A percentile compares a stretch with the other conserved stretches of the same genome.
phyloP scores from a whole-genome alignment of 768 basidiomycete species.

The Tylopilus rubrobrunneus region DNA sequence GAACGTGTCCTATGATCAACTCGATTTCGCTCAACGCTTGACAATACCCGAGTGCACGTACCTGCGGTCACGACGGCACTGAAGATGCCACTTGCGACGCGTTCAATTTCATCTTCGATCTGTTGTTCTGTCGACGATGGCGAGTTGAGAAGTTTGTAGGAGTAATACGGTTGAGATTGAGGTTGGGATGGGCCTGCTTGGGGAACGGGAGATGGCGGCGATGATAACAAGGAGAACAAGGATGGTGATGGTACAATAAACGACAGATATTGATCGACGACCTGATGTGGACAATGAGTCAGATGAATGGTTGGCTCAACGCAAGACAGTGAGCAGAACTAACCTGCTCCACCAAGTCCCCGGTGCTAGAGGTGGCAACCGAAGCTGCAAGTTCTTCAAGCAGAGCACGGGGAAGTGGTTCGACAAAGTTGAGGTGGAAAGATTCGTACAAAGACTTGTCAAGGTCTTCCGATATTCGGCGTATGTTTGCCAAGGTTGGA shows the following conservation, averaged over 20 bases:
- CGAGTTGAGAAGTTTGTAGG: conserved; percentile 88
- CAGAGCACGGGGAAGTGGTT: conserved; percentile 80
- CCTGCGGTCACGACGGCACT: conserved; percentile 88
- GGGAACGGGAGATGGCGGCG: conserved; percentile 37
- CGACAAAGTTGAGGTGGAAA: conserved; percentile 93
- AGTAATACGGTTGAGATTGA: conserved; percentile 43
- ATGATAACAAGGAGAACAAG: conserved; percentile 84
- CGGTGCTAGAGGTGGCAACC: conserved; percentile 80
- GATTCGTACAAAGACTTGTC: conserved; percentile 87
- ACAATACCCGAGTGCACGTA: conserved; percentile 30
- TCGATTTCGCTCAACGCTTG: not conserved
- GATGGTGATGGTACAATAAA: conserved; percentile 93
- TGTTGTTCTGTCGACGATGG: conserved; percentile 85
- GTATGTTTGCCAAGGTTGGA: conserved; percentile 81
- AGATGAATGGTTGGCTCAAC: not conserved
- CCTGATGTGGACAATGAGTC: conserved; percentile 39
- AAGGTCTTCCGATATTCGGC: conserved; percentile 90
- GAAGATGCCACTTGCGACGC: conserved; percentile 86
- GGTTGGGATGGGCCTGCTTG: conserved; percentile 34
- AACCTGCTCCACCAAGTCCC: conserved; percentile 78
- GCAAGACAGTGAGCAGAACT: conserved; percentile 4
- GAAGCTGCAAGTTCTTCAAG: conserved; percentile 91
- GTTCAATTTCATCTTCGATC: conserved; percentile 91
- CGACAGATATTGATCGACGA: conserved; percentile 95
- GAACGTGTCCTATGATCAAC: conserved; percentile 66